Evolutionary conservation across 164 flowering plant genomes (phyloP).

Genomic region (Vitis amurensis): DNA sequence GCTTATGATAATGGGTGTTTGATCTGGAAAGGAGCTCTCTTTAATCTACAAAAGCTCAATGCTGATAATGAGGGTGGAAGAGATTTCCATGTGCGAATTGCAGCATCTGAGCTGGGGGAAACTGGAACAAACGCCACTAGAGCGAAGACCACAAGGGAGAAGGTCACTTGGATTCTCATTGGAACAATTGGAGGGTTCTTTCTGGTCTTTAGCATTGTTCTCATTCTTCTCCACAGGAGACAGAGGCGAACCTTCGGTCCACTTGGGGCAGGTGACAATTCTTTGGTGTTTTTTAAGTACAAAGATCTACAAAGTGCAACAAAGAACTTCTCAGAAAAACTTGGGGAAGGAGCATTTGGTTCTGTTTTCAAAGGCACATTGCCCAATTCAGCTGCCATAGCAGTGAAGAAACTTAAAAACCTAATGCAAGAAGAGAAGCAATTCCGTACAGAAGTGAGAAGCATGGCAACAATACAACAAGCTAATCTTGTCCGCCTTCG

Average conservation of each 20-base stretch:
- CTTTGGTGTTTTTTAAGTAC: slow-evolving; percentile 37
- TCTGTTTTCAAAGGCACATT: slow-evolving; percentile 51
- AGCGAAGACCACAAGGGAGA: not conserved
- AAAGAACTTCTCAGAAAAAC: slow-evolving; percentile 47
- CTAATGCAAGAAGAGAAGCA: slow-evolving; percentile 61
- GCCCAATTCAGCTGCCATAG: slow-evolving; percentile 36
- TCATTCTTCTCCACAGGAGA: slow-evolving; percentile 10
- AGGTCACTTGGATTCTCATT: not conserved
- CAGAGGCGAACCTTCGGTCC: not conserved
- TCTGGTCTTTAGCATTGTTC: not conserved
- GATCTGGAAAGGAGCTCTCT: slow-evolving; percentile 7
- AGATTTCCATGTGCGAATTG: not conserved
- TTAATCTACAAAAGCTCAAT: not conserved
- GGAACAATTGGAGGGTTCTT: not conserved
- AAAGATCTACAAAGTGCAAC: slow-evolving; percentile 45
- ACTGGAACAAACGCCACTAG: not conserved
- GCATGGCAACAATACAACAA: slow-evolving; percentile 66
- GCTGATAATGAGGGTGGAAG: not conserved
- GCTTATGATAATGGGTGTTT: slow-evolving; percentile 10
- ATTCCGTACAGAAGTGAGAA: slow-evolving; percentile 61
- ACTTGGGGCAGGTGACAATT: slow-evolving; percentile 29
- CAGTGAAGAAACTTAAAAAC: slow-evolving; percentile 55
- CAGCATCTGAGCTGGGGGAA: not conserved
- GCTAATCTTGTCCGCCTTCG: slow-evolving; percentile 54
- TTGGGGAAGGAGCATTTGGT: slow-evolving; percentile 62